phyloP scores from a whole-genome alignment of 2,329 filamentous ascomycete species.

The Penicillium rolfsii region DNA sequence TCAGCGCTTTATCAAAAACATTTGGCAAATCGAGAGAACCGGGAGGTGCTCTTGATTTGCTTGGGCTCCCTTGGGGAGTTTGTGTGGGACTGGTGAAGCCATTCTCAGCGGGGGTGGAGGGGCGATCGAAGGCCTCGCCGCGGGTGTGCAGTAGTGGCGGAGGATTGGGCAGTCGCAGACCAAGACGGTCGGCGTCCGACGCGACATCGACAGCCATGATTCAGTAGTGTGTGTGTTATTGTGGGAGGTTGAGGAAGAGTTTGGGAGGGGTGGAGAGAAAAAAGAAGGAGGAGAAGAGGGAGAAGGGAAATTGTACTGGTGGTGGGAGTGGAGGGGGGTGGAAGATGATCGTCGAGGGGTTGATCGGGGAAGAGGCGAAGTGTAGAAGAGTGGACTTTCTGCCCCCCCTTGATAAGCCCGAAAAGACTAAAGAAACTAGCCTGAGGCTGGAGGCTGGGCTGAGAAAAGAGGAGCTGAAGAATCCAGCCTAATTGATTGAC shows the following conservation, averaged over 20 bases:
- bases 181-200: constrained; percentile 35
- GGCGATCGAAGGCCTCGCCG: constrained; percentile 52
- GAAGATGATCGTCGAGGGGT: constrained; percentile 1
- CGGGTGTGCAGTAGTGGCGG: constrained; percentile 55
- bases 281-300: constrained; percentile 6
- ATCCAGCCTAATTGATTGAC: neutral
- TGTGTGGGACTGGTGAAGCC: constrained; percentile 54
- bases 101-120: constrained; percentile 49
- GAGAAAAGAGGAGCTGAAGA: neutral
- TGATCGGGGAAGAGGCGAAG: neutral
- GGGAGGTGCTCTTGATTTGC: constrained; percentile 53
- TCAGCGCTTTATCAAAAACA: constrained; percentile 56
- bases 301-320: neutral
- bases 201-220: constrained; percentile 44
- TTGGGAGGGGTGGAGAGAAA: neutral
- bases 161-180: constrained; percentile 48
- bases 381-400: too few species aligned
- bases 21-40: constrained; percentile 54
- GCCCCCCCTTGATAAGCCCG: neutral
- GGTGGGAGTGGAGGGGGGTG: neutral
- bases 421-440: neutral
- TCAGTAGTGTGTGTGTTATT: constrained; percentile 5
- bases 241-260: neutral
- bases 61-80: constrained; percentile 56
- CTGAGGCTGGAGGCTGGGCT: neutral